phyloP scores from a whole-genome alignment of 2,329 filamentous ascomycete genomes.

The Ophioceras dolichostomum region DNA sequence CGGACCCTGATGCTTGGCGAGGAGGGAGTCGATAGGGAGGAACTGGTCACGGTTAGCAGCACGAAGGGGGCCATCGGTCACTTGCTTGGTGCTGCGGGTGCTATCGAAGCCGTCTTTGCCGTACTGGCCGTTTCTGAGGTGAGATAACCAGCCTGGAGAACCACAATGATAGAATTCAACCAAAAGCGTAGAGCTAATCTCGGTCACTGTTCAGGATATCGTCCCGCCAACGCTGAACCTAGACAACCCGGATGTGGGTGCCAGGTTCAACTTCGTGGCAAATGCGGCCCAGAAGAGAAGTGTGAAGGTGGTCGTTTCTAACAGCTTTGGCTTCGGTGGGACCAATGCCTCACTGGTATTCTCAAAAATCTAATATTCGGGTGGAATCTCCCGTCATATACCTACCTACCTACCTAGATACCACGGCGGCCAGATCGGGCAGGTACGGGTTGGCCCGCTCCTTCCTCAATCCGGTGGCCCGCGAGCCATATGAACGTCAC shows the following conservation, averaged over 20 bases:
- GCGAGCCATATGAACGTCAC: too few relatives aligned
- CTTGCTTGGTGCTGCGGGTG: slow-evolving; percentile 80
- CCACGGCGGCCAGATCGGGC: too few relatives aligned
- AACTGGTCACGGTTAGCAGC: slow-evolving; percentile 71
- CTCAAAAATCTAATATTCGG: slow-evolving; percentile 17
- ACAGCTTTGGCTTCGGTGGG: slow-evolving; percentile 96
- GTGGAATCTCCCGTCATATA: too few relatives aligned
- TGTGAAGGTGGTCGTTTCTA: slow-evolving; percentile 69
- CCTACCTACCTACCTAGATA: too few relatives aligned
- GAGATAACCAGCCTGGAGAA: slow-evolving; percentile 6
- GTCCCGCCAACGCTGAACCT: slow-evolving; percentile 86
- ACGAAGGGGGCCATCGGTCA: slow-evolving; percentile 92
- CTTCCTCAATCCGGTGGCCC: too few relatives aligned
- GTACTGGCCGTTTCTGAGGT: slow-evolving; percentile 71
- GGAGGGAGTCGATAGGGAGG: slow-evolving; percentile 48
- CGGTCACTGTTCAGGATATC: slow-evolving; percentile 41
- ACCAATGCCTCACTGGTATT: slow-evolving; percentile 90
- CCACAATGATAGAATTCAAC: not conserved
- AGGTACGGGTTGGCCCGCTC: too few relatives aligned
- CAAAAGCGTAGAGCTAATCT: not conserved
- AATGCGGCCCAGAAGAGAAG: slow-evolving; percentile 54
- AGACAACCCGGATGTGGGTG: slow-evolving; percentile 49
- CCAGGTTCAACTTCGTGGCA: slow-evolving; percentile 79
- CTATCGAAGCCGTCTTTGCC: slow-evolving; percentile 79
- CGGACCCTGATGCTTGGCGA: slow-evolving; percentile 62